Evolutionary conservation across 257 asterid genomes (phyloP), one percentile per base, ranked within the genome.

Genomic region (Cruciata laevipes): DNA sequence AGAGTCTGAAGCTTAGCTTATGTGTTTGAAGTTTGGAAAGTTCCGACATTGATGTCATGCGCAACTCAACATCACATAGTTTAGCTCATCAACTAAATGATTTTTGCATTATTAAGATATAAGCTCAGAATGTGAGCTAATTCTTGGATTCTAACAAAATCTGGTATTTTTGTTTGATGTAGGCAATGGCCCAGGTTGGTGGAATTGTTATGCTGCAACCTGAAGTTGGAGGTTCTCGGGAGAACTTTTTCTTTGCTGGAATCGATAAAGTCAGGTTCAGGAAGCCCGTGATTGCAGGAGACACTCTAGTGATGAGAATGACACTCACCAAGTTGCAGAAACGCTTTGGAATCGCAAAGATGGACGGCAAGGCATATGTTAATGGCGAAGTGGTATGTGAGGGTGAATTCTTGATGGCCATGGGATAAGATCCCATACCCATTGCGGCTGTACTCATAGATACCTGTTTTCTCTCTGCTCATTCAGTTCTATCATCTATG

Each of bases 141-240:
- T 61, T 16, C 69, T 47, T 68, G 21, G 60, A 35, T 47, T 69
- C 62, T 63, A 60, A 60, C 67, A 47, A 69, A 55, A 10, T 53
- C 33, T 79, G 62, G 82, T 63, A 27, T 38, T 61, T 49, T 71
- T 65, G 66, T 35, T 71, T 68, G 75, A 57, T 76, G 51, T 82
- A 93, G 97, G 99, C 99, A 73, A 79, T 93, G 95, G 99, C 97
- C 47, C 99, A 93, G 81, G 97, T 93, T 14, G 99, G 99, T 30
- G 95, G 99, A 25, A 13, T 91, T 75, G 89, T 89, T 42, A 82
- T 89, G 95, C 88, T 90, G 56, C 95, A 86, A 63, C 91, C 94
- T 7, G 98, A 91, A 74, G 89, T 91, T 40, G 98, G 93, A 77
- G 96, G 95, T 7, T 82, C 97, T 5, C 83, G 85, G 0, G 88